Evolutionary conservation across 2,329 filamentous ascomycete genomes (phyloP).

Genomic region (Cercospora sp.): DNA sequence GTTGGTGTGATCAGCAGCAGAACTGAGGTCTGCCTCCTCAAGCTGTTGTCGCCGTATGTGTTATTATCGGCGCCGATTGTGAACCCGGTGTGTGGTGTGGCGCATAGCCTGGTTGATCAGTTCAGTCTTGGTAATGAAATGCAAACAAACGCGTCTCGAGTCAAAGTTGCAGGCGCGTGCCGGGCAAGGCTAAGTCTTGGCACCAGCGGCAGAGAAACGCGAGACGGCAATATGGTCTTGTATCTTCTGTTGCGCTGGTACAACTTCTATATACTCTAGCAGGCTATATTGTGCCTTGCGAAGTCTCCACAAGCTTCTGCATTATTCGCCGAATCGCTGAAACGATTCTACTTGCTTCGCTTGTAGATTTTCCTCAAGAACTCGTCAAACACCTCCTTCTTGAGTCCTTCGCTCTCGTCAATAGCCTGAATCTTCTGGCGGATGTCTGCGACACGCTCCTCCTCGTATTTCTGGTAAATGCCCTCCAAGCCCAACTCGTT

Average conservation of each 20-base stretch:
- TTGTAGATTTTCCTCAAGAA: slow-evolving; percentile 99
- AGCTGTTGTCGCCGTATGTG: neutral
- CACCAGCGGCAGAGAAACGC: slow-evolving; percentile 4
- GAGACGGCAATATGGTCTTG: neutral
- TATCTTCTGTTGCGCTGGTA: neutral
- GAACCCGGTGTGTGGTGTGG: neutral
- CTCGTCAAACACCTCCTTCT: slow-evolving; percentile 83
- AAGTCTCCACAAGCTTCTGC: neutral
- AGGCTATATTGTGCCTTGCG: no score
- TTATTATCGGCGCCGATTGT: neutral
- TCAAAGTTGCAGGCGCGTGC: slow-evolving; percentile 7
- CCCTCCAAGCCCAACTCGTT: slow-evolving; percentile 81
- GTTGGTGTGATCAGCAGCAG: neutral
- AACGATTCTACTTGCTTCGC: slow-evolving; percentile 73
- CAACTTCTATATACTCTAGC: neutral
- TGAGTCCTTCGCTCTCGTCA: slow-evolving; percentile 84
- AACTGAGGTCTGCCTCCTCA: neutral
- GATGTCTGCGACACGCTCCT: slow-evolving; percentile 79
- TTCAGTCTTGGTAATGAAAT: neutral
- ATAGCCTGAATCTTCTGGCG: slow-evolving; percentile 71
- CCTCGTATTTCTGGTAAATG: slow-evolving; percentile 85
- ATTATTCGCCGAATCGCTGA: neutral
- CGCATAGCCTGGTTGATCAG: neutral
- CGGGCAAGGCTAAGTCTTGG: slow-evolving; percentile 3
- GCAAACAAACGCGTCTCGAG: slow-evolving; percentile 2